Conservation (phyloP, 2,329 filamentous ascomycete species). For the Colletotrichum chrysophilum region DNA sequence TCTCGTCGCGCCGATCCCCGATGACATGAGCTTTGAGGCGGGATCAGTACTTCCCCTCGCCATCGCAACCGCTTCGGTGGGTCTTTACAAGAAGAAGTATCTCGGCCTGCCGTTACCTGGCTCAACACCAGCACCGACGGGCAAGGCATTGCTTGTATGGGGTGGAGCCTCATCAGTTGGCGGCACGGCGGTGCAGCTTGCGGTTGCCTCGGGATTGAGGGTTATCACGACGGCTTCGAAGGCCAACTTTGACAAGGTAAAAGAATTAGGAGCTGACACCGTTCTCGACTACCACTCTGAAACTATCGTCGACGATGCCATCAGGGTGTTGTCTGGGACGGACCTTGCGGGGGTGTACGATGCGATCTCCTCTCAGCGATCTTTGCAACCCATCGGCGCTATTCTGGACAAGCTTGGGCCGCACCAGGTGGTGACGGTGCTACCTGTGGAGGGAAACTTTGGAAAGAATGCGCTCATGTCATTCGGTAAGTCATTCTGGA, state of each 20-base stretch:
- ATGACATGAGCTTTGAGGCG: background rate
- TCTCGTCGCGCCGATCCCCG: background rate
- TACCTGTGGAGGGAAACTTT: background rate
- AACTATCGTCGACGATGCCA: constrained; percentile 28
- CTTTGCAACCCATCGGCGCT: background rate
- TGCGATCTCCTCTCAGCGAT: background rate
- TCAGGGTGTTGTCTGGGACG: background rate
- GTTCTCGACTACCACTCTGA: constrained; percentile 48
- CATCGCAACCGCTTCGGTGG: constrained; percentile 23
- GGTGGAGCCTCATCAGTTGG: constrained; percentile 55
- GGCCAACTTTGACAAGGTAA: constrained; percentile 46
- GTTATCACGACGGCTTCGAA: constrained; percentile 47
- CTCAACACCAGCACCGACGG: background rate
- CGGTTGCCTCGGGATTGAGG: constrained; percentile 45
- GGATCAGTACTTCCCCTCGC: constrained; percentile 17
- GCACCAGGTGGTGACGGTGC: background rate
- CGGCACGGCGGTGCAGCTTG: constrained; percentile 49
- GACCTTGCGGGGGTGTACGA: background rate
- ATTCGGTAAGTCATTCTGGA: no score
- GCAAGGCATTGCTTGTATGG: constrained; percentile 38
- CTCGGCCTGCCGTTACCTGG: constrained; percentile 15
- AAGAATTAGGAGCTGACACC: constrained; percentile 44
- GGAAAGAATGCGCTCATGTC: background rate
- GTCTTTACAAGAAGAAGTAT: constrained; percentile 23
- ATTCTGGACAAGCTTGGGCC: background rate